Base-by-base conservation (phyloP, 176 grass and related monocot species). In the Microstegium vimineum region DNA sequence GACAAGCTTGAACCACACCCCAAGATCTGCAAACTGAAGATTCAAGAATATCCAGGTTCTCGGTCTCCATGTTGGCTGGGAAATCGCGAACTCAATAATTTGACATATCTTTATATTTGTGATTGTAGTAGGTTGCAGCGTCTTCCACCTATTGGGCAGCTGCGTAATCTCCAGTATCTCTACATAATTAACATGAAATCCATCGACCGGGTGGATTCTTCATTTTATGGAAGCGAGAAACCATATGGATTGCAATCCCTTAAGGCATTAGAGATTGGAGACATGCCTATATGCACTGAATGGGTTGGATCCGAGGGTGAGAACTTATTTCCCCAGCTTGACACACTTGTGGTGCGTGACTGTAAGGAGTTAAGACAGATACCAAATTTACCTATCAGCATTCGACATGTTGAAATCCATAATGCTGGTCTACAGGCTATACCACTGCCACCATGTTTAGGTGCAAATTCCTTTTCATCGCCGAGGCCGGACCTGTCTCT, bases 41-140 rank as follows among this genome's bases (percentile, higher is more conserved):
- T 92, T 62, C 61, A 78, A 69, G 87, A 54, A 64, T 89, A 92
- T 76, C 85, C 80, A n/a, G 87, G 90, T 23, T 78, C 54, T 66
- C 52, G 37, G 0, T 71, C 74, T 75, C 83, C 87, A 30, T 46
- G 14, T 73, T 92, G 90, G 90, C 62, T 92, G 83, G 26, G 35
- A 63, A 57, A 20, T 79, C 2, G 1, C 18, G 33, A 4, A 68
- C 62, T 65, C 47, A 66, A 59, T 79, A 69, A 86, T 71, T 74
- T 92, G 73, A 84, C 36, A 49, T 76, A 69, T 33, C 65, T 92
- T 10, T 33, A 4, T 73, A 40, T 92, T 36, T 35, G 54, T 62
- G 65, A 71, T 69, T 92, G 82, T 71, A 10, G 13, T 9, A 47
- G 38, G 2, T 72, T 80, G 72, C 20, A 83, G 16, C n/a, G 10